Base-by-base conservation (phyloP, 768 basidiomycete species). In the Cystobasidium onofrii region DNA sequence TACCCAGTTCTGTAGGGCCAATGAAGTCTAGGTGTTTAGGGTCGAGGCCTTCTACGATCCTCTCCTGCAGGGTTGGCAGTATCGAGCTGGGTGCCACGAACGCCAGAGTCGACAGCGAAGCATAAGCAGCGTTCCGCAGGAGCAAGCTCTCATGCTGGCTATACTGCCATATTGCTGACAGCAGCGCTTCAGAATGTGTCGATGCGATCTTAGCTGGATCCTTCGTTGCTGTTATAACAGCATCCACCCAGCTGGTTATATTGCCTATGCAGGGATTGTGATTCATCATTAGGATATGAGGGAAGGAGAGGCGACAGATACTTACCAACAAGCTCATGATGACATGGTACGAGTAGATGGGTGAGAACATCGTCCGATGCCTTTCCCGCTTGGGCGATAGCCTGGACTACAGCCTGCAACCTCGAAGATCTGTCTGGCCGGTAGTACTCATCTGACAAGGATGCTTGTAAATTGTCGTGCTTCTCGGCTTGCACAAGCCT, bases 81-180 rank as follows among this genome's bases (percentile, higher is more conserved):
- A 89, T 86, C 0, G 82, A 77, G 0, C 84, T 82, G 0, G 96
- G 90, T 0, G 88, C 86, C 18, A 99, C 86, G 78, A 97, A 93
- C 0, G 87, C 84, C 44, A 95, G 80, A 0, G 91, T 93, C 9
- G 87, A 86, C 36, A 90, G 82, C 1, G 92, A 88, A 29, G 84
- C 84, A 78, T 89, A 90, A 52, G 88, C 87, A 3, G 93, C 92
- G 63, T 81, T 74, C 1, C 80, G 79, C 54, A 78, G 74, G 29
- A 60, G 44, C 13, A 54, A 23, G 44, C 23, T 71, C 17, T 55
- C 46, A 33, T 60, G 46, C 34, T 25, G 18, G 2, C 29, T 31
- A 31, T 23, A 61, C 27, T 61, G 44, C 64, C 74, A 75, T 41
- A 77, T 43, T 4, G 44, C n/a, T 13, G 75, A 60, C 6, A 78